These are phyloP conservation scores for Entophlyctis helioformis DNA, from an alignment of 192 early-diverging fungal genomes.

Conservation along the genomic window DNA sequence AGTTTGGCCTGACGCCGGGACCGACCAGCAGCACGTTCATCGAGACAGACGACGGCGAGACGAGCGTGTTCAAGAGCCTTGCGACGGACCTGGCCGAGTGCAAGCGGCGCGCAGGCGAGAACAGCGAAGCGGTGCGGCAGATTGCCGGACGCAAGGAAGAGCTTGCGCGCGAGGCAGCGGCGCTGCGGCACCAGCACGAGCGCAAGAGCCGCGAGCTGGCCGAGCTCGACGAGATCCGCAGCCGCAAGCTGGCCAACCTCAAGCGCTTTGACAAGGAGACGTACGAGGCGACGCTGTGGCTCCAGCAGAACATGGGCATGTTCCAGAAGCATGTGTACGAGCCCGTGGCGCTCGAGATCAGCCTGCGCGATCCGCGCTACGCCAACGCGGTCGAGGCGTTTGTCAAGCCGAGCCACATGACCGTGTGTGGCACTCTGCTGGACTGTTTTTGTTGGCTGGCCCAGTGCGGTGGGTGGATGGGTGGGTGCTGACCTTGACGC, in stretches of 20 bases:
- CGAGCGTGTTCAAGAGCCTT: no score
- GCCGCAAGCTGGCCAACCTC: constrained; percentile 47
- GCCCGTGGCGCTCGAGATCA: constrained; percentile 61
- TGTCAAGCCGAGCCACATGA: constrained; percentile 22
- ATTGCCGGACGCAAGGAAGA: constrained; percentile 1
- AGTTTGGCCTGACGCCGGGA: no score
- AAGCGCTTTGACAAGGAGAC: constrained; percentile 33
- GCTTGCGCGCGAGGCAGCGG: background rate
- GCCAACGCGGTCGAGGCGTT: constrained; percentile 56
- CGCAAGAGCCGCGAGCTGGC: constrained; percentile 17
- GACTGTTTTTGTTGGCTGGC: constrained; percentile 1
- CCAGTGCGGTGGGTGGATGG: background rate
- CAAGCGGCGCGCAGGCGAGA: no score
- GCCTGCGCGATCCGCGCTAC: constrained; percentile 48
- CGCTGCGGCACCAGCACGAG: background rate
- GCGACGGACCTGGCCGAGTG: no score
- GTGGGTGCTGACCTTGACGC: background rate
- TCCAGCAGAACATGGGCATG: constrained; percentile 42
- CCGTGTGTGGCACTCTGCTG: constrained; percentile 17
- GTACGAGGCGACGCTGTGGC: constrained; percentile 54
- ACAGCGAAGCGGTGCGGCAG: background rate
- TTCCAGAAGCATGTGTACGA: constrained; percentile 64
- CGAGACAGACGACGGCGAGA: no score
- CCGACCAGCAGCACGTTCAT: no score
- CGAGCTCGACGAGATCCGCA: constrained; percentile 22